Evolutionary conservation across 2,329 filamentous ascomycete species (phyloP), one percentile per base, ranked within the genome.

Genomic region (Neoscytalidium dimidiatum): DNA sequence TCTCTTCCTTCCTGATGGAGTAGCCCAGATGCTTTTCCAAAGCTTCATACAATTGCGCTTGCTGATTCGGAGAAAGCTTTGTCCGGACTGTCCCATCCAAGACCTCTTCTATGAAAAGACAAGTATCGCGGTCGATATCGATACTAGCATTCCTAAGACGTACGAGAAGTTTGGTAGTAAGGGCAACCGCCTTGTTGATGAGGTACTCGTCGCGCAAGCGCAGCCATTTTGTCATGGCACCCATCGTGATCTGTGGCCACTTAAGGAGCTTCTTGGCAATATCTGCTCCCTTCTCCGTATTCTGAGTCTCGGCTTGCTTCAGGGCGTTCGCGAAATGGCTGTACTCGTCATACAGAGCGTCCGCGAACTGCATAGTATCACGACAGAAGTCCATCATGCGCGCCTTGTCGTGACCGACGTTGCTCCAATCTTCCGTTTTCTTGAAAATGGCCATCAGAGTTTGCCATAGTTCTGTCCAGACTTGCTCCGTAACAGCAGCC

Each of bases 351-450:
- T 98, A 91, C 1, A 97, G 84, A 38, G 86, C 85, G 72, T 96
- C 92, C 0, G 94, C 94, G 73, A 97, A 91, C 71, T 98, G 92
- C 87, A 99, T 99, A 14, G 92, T 91, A 73, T 97, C 92, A 69
- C 95, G 89, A 74, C 94, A 97, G 72, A 98, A 97, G 65, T 97
- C 89, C 71, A 93, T 90, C 92, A 99, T 94, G 62, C 87, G 83
- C 21, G 83, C 79, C 74, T 92, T 95, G 58, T 94, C 89, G 66
- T 92, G 87, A 3, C 85, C 85, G 14, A 86, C 81, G 51, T 79
- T 78, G 68, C 92, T 92, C 95, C 95, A 99, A 11, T 82, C 81
- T 73, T 97, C 93, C 3, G 94, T 96, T 66, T 90, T 88, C 46
- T 88, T 83, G 72, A 97, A 97, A 17, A 94, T 91, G 64, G 90